Conservation (phyloP, 345 rosid species). For the Eucalyptus sp. region DNA sequence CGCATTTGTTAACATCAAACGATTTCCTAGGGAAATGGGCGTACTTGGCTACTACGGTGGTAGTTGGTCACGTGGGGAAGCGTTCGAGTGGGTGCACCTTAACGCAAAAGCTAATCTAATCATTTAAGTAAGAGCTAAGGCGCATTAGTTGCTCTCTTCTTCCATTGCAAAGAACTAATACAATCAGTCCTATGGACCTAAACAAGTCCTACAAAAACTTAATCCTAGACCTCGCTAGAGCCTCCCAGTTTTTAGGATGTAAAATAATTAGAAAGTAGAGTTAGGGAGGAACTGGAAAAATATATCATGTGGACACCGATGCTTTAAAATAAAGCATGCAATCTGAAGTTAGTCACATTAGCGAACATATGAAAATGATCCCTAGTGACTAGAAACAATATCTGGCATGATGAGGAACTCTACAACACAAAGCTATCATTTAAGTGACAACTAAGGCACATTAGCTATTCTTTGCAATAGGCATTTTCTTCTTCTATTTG, state of each 20-base stretch:
- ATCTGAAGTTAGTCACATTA: accelerated
- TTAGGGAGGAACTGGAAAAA: not conserved
- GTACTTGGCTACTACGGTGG: not conserved
- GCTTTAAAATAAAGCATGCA: too few relatives aligned
- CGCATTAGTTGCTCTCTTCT: not conserved
- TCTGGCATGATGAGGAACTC: not conserved
- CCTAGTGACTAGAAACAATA: accelerated
- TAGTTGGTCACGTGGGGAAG: not conserved
- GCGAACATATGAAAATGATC: not conserved
- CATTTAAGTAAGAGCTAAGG: not conserved
- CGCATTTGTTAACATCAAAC: not conserved
- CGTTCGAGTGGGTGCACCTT: not conserved
- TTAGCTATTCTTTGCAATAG: too few relatives aligned
- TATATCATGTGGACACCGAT: accelerated
- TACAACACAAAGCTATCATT: not conserved
- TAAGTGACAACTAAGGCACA: not conserved
- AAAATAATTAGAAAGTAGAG: not conserved
- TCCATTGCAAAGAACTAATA: not conserved
- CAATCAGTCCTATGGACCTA: not conserved
- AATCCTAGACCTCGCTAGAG: too few relatives aligned
- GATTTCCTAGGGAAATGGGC: not conserved
- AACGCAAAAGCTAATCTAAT: not conserved
- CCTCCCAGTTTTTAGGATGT: too few relatives aligned
- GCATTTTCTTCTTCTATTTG: not conserved
- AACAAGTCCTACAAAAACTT: not conserved